These are phyloP conservation scores for Candida nemodendra DNA, from an alignment of 805 yeast species.

Conservation along the genomic window DNA sequence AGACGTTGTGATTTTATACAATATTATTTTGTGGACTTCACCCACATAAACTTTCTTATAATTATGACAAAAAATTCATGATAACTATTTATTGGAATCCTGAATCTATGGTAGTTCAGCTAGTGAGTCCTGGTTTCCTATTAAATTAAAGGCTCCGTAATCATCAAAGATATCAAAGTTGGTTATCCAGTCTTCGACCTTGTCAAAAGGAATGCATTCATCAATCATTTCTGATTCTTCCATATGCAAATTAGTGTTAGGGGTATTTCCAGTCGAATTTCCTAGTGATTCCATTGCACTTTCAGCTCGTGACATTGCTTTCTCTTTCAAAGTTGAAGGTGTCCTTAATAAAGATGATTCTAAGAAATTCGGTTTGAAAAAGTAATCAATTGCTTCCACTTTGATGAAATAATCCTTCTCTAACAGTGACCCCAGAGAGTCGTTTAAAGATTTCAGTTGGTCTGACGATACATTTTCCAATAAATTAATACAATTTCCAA, in stretches of 20 bases:
- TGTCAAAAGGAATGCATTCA: conserved; percentile 1
- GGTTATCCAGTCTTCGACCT: conserved; percentile 19
- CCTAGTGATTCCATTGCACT: neutral
- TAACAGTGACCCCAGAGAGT: conserved; percentile 3
- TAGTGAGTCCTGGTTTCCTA: neutral
- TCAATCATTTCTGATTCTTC: too few species aligned
- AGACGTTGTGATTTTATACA: too few species aligned
- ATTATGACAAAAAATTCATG: neutral
- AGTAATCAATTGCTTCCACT: neutral
- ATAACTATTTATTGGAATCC: neutral
- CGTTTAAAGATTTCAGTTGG: conserved; percentile 2
- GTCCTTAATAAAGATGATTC: conserved; percentile 2
- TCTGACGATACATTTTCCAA: conserved; percentile 4
- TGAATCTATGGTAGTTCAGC: neutral
- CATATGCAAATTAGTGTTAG: too few species aligned
- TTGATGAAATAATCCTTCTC: conserved; percentile 1
- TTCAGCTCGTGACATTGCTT: too few species aligned
- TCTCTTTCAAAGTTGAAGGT: conserved; percentile 2
- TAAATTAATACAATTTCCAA: conserved; percentile 5
- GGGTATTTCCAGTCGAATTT: too few species aligned
- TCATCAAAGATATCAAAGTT: conserved; percentile 14
- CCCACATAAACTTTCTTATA: conserved; percentile 1
- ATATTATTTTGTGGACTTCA: neutral
- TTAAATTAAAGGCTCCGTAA: conserved; percentile 2
- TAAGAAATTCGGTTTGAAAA: conserved; percentile 6